Conservation (phyloP, 2,329 filamentous ascomycete species). For the Fusarium sp. region DNA sequence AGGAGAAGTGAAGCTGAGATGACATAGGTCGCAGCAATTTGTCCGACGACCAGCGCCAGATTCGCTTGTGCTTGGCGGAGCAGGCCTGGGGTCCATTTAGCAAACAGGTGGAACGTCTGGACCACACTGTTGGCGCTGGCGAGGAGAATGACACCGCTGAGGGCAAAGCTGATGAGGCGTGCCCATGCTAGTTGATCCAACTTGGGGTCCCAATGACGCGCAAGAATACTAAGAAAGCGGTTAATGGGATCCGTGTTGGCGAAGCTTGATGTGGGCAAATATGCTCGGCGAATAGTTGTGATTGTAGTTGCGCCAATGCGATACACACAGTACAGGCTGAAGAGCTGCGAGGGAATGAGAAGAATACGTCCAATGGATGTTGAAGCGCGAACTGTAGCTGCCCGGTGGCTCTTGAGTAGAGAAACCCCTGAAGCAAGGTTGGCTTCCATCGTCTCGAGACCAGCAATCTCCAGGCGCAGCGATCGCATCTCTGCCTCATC, state of each 20-base stretch:
- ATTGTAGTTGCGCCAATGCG: constrained; percentile 78
- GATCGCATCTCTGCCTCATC: constrained; percentile 67
- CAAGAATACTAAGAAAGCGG: constrained; percentile 80
- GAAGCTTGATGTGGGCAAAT: constrained; percentile 58
- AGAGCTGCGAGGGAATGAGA: constrained; percentile 70
- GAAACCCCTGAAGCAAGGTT: constrained; percentile 73
- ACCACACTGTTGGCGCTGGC: constrained; percentile 83
- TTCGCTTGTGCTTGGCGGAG: constrained; percentile 79
- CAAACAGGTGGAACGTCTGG: constrained; percentile 86
- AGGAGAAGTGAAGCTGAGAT: constrained; percentile 82
- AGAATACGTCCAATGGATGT: constrained; percentile 73
- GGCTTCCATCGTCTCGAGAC: constrained; percentile 81
- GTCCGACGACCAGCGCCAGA: constrained; percentile 79
- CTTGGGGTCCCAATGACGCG: constrained; percentile 83
- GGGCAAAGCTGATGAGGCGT: constrained; percentile 83
- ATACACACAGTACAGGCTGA: constrained; percentile 86
- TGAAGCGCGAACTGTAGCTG: constrained; percentile 71
- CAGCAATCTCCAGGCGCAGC: constrained; percentile 79
- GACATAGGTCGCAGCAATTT: constrained; percentile 86
- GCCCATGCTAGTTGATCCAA: constrained; percentile 86
- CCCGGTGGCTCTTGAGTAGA: constrained; percentile 69
- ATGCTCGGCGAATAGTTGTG: constrained; percentile 69
- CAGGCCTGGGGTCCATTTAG: constrained; percentile 76
- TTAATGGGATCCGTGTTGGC: constrained; percentile 83
- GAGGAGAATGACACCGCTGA: constrained; percentile 84